Percentiles rank a stretch among this genome's conserved stretches.
These are phyloP conservation scores for Backusella australiensis DNA, from an alignment of 192 early-diverging fungal species.

Conservation along the genomic window DNA sequence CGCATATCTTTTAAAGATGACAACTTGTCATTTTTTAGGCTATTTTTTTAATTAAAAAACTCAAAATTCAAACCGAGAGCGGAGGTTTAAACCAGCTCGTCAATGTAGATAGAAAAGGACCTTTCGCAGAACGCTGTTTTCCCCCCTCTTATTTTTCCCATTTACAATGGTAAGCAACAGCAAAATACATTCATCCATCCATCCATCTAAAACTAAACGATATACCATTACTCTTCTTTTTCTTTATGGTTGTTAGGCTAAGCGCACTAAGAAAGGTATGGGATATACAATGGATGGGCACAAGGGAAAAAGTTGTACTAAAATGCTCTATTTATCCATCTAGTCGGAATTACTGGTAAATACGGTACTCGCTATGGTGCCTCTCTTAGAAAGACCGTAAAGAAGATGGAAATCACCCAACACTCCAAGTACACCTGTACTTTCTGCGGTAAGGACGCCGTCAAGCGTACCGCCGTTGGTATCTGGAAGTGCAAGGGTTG, in stretches of 20 bases:
- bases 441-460: slow-evolving; percentile 97
- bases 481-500: slow-evolving; percentile 99
- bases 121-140: not conserved
- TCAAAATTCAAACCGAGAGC: not conserved
- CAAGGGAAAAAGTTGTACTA: no score
- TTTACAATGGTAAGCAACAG: slow-evolving; percentile 18
- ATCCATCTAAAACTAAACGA: not conserved
- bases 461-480: slow-evolving; percentile 90
- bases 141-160: slow-evolving; percentile 16
- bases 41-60: not conserved
- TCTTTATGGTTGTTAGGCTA: slow-evolving; percentile 52
- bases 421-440: slow-evolving; percentile 98
- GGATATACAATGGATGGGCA: not conserved
- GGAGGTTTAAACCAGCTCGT: not conserved
- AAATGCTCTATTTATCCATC: not conserved
- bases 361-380: slow-evolving; percentile 99
- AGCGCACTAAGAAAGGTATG: slow-evolving; percentile 88
- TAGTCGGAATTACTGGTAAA: slow-evolving; percentile 96
- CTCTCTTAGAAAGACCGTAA: slow-evolving; percentile 92
- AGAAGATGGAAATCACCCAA: slow-evolving; percentile 99
- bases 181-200: slow-evolving; percentile 19
- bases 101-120: not conserved
- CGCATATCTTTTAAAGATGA: not conserved
- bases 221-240: slow-evolving; percentile 2
- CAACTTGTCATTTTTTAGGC: not conserved